Percentiles rank a stretch among this genome's conserved stretches.
Evolutionary conservation across 140 eudicot genomes (phyloP).

Genomic region (Senecio squalidus): DNA sequence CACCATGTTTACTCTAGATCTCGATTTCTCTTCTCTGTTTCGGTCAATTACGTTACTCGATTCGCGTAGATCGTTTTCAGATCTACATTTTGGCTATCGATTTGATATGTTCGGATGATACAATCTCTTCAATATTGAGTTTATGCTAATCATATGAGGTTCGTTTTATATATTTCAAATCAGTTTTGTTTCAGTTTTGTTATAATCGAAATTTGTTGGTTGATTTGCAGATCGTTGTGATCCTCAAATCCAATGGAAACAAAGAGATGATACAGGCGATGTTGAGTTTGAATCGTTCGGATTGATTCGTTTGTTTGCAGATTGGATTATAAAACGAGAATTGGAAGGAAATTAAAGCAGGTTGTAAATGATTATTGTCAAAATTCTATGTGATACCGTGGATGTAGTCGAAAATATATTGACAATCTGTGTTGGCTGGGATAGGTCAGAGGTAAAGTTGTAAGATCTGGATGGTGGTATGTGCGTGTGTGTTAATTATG

Average conservation of each 20-base stretch:
- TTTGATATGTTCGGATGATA: constrained; percentile 4
- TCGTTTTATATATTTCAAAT: too few species aligned
- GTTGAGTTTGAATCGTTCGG: too few species aligned
- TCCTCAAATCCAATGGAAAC: too few species aligned
- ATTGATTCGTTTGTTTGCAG: too few species aligned
- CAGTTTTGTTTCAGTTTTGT: too few species aligned
- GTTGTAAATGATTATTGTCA: neutral
- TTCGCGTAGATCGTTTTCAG: constrained; percentile 35
- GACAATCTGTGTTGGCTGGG: too few species aligned
- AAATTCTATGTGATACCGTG: constrained; percentile 8
- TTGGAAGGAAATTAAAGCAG: neutral
- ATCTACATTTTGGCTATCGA: constrained; percentile 49
- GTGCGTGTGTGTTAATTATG: constrained; percentile 10
- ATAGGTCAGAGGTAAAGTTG: neutral
- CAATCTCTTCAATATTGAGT: neutral
- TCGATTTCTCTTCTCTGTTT: neutral
- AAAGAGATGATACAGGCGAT: too few species aligned
- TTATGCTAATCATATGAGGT: too few species aligned
- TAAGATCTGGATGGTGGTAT: neutral
- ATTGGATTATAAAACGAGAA: too few species aligned
- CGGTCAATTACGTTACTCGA: neutral
- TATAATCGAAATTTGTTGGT: too few species aligned
- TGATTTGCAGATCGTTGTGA: too few species aligned
- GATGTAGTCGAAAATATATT: too few species aligned
- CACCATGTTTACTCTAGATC: constrained; percentile 15